A percentile compares a stretch with the other conserved stretches of the same genome.
Evolutionary conservation across 2,329 filamentous ascomycete genomes (phyloP).

Genomic region (Dendrostoma leiphaemia): DNA sequence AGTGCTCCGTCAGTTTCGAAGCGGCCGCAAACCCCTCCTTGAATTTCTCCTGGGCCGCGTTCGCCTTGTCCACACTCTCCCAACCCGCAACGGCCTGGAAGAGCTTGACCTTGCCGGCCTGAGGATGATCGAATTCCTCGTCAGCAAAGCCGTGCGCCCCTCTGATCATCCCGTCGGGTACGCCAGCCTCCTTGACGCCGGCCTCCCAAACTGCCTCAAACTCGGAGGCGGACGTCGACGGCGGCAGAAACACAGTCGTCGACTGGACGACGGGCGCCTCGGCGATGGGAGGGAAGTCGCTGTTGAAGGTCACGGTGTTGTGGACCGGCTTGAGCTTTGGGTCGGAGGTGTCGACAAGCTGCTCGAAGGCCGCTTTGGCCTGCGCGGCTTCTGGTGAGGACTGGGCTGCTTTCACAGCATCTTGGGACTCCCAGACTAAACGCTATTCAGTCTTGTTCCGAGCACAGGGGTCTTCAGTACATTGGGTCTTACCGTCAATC

Average conservation of each 20-base stretch:
- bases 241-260: slow-evolving; percentile 9
- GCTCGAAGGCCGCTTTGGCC: slow-evolving; percentile 5
- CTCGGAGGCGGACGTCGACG: slow-evolving; percentile 1
- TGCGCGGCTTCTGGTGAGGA: slow-evolving; percentile 3
- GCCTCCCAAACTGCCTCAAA: slow-evolving; percentile 17
- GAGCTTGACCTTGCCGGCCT: slow-evolving; percentile 13
- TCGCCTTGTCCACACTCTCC: slow-evolving; percentile 15
- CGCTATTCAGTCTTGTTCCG: too few relatives aligned
- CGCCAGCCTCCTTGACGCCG: neutral
- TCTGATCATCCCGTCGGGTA: slow-evolving; percentile 15
- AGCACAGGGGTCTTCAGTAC: neutral
- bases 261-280: slow-evolving; percentile 16
- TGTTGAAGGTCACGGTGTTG: slow-evolving; percentile 12
- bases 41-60: slow-evolving; percentile 1
- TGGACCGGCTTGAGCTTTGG: slow-evolving; percentile 10
- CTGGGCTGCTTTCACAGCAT: slow-evolving; percentile 5
- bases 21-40: slow-evolving; percentile 12
- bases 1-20: slow-evolving; percentile 10
- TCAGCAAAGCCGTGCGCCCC: slow-evolving; percentile 18
- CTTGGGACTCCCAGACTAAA: slow-evolving; percentile 19
- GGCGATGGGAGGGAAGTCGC: slow-evolving; percentile 15
- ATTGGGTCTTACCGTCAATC: slow-evolving; percentile 11
- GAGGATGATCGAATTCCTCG: slow-evolving; percentile 11
- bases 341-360: slow-evolving; percentile 18
- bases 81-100: slow-evolving; percentile 17